Conservation (phyloP, 2,329 filamentous ascomycete species). For the Microascus cirrosus region DNA sequence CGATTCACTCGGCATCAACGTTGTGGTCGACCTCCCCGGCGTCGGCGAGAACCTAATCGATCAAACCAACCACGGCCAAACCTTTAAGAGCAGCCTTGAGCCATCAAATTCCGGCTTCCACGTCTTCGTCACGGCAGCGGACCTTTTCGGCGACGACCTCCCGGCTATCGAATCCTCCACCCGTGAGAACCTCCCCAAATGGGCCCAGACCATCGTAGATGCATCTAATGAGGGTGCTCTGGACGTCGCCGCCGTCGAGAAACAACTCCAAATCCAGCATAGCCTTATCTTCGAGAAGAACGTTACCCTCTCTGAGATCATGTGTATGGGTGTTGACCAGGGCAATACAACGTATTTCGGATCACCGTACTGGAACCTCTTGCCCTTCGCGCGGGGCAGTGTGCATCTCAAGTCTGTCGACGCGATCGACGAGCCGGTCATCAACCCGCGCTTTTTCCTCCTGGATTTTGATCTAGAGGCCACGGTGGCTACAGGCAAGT, state of each 20-base stretch:
- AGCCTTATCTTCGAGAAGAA: conserved; percentile 31
- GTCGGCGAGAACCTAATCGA: conserved; percentile 31
- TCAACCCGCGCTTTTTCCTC: conserved; percentile 7
- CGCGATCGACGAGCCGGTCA: conserved; percentile 23
- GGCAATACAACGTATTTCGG: conserved; percentile 12
- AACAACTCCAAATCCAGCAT: conserved; percentile 30
- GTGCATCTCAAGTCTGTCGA: conserved; percentile 38
- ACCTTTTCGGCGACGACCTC: conserved; percentile 19
- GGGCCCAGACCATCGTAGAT: conserved; percentile 16
- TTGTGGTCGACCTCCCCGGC: conserved; percentile 22
- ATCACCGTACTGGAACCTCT: conserved; percentile 23
- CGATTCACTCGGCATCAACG: conserved; percentile 20
- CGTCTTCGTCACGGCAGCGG: conserved; percentile 19
- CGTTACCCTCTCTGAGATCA: conserved; percentile 33
- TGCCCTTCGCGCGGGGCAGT: conserved; percentile 35
- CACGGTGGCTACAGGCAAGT: conserved; percentile 18
- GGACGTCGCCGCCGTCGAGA: conserved; percentile 20
- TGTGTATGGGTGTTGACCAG: conserved; percentile 20
- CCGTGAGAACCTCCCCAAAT: conserved; percentile 15
- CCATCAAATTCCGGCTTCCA: conserved; percentile 14
- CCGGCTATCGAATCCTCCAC: conserved; percentile 13
- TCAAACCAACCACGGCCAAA: conserved; percentile 12
- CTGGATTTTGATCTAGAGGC: conserved; percentile 10
- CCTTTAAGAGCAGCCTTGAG: conserved; percentile 11
- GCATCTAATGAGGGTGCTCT: conserved; percentile 14